These are phyloP conservation scores for Backusella morwellensis DNA, from an alignment of 192 early-diverging fungal species.

Conservation along the genomic window DNA sequence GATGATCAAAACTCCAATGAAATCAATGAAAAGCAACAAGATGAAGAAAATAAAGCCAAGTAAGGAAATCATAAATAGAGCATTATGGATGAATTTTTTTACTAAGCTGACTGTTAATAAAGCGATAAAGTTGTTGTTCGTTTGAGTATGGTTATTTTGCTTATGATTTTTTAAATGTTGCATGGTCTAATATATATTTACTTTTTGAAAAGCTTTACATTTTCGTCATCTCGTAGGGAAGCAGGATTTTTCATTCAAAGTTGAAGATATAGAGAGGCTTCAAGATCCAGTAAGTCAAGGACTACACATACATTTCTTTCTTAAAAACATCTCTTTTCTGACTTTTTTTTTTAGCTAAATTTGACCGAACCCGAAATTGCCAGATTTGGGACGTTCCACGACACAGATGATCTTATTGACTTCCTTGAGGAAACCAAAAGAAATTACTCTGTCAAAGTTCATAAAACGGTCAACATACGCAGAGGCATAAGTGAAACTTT, in stretches of 20 bases:
- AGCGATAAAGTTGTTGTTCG: background rate
- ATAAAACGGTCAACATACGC: slow-evolving; percentile 18
- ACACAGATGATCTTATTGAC: slow-evolving; percentile 31
- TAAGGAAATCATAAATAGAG: background rate
- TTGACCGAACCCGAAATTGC: slow-evolving; percentile 13
- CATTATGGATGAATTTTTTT: background rate
- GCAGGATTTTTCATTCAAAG: slow-evolving; percentile 22
- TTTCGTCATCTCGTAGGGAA: slow-evolving; percentile 32
- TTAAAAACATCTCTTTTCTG: background rate
- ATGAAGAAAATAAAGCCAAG: background rate
- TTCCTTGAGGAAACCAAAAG: slow-evolving; percentile 22
- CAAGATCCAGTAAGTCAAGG: slow-evolving; percentile 6
- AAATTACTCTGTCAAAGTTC: slow-evolving; percentile 34
- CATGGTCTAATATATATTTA: background rate
- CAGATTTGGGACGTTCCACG: background rate
- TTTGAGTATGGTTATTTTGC: background rate
- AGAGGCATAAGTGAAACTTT: background rate
- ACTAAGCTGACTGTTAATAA: background rate
- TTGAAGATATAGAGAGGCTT: slow-evolving; percentile 3
- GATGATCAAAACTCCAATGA: slow-evolving; percentile 4
- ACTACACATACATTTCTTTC: background rate
- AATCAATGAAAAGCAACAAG: slow-evolving; percentile 13
- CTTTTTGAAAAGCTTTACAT: slow-evolving; percentile 23
- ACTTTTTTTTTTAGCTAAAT: slow-evolving; percentile 15
- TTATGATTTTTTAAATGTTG: background rate